phyloP scores from a whole-genome alignment of 805 yeast species.

The Cyberlindnera nakhonratchasimensis region DNA sequence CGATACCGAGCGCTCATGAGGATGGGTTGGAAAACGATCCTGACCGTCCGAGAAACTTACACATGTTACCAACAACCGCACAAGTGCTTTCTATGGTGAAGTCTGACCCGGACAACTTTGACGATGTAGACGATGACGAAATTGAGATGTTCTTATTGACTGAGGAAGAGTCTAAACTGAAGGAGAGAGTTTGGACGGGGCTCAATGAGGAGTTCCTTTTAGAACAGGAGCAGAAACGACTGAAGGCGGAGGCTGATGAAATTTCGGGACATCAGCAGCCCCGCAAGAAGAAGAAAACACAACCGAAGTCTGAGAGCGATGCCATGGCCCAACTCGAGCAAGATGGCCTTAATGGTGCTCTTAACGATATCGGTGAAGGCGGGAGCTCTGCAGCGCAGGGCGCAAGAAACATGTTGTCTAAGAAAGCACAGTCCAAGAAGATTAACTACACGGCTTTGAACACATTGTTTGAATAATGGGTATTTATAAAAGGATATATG shows the following conservation, averaged over 20 bases:
- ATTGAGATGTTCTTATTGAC: constrained; percentile 56
- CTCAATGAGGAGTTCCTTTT: constrained; percentile 80
- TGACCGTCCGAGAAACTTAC: constrained; percentile 54
- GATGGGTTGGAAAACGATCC: constrained; percentile 30
- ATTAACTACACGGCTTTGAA: constrained; percentile 84
- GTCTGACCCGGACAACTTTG: constrained; percentile 59
- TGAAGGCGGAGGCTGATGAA: constrained; percentile 83
- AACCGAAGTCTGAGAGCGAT: constrained; percentile 27
- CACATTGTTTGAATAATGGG: constrained; percentile 35
- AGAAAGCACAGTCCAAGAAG: constrained; percentile 78
- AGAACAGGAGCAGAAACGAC: constrained; percentile 79
- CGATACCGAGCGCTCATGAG: constrained; percentile 7
- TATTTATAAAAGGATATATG: too few species aligned
- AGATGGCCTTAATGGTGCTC: constrained; percentile 39
- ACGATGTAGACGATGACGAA: constrained; percentile 85
- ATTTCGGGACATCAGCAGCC: constrained; percentile 71
- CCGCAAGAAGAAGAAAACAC: constrained; percentile 46
- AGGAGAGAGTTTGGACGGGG: constrained; percentile 87
- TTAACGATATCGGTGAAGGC: constrained; percentile 43
- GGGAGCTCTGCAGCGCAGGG: constrained; percentile 68
- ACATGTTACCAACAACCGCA: constrained; percentile 53
- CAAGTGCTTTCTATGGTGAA: constrained; percentile 50
- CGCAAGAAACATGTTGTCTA: constrained; percentile 71
- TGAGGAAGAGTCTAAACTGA: constrained; percentile 66
- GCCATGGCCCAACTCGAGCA: constrained; percentile 32